Base-by-base conservation (phyloP, 2,329 filamentous ascomycete species). In the Epichloe baconii region DNA sequence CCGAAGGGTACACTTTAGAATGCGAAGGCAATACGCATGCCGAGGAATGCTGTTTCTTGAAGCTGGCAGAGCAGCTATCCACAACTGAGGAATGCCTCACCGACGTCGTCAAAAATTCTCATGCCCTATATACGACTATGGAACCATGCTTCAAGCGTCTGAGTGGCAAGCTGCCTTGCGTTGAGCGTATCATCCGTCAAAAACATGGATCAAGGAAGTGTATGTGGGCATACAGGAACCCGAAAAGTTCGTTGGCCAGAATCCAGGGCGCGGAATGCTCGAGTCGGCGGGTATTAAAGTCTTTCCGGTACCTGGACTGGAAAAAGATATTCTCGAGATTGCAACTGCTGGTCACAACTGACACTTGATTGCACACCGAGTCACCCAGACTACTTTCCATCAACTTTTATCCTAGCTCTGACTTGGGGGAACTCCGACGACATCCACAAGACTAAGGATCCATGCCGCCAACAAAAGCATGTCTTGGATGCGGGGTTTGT, bases 21-120 rank as follows among this genome's bases (percentile, higher is more conserved):
- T 80, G 90, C 4, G 76, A 82, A 0, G 93, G 91, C 42, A 98
- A 98, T 70, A 97, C 93, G 0, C 93, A 98, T 63, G 93, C 93
- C 3, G 93, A 98, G 65, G 89, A 98, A 70, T 91, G 85, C 66
- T 95, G 88, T 62, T 77, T 98, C 52, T 68, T 83, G 47, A 97
- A 98, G 66, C 76, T 83, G 14, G 72, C 79, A 1, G 61, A 70
- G 46, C 59, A 71, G 55, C 64, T 78, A 51, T 62, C 62, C 2
- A 69, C 75, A 0, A 53, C 73, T 0, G 82, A 85, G 56, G 77
- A 79, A 49, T 63, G 68, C 0, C 73, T 88, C 4, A 68, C 78
- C 1, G 52, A 57, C n/a, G 53, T 57, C 17, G 63, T 69, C 36
- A 57, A 56, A 4, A 56, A 55, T 36, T 61, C 63, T 14, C 67